Base-by-base conservation (phyloP, 441 rosid species). In the Theobroma grandiflorum region DNA sequence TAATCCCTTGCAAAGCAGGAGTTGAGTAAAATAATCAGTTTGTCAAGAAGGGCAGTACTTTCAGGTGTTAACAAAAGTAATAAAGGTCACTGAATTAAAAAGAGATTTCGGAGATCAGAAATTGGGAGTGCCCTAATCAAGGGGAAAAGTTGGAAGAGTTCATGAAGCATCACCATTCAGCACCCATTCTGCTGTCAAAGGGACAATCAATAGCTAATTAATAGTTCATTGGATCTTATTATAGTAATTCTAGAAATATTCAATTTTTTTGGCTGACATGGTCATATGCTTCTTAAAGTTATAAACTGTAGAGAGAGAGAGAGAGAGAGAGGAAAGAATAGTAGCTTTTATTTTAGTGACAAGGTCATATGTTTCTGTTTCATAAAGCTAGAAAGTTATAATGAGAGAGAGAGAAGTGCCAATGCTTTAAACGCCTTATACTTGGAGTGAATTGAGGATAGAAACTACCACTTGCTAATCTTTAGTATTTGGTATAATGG, bases 251-350 rank as follows among this genome's bases (percentile, higher is more conserved):
- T 80, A 35, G 66, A 42, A 55, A 40, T 57, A n/a, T 40, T 76
- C 78, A 75, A 57, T 7, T 18, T 1, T 20, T 49, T 76, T 76
- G 58, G 82, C 86, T 87, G 86, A 82, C 86, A 82, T 73, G 77
- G 82, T 75, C 88, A 85, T 89, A 79, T 82, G 89, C 88, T 85
- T 80, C 84, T 82, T 75, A 83, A 85, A 84, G 87, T 62, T 84
- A 75, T 76, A 82, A 83, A 88, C 55, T 38, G 61, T 65, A 78
- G 78, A 53, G 49, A 76, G 52, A 47, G 76, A 42, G 71, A 1
- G 3, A 22, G 33, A 42, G 35, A 55, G 18, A 57, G 49, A 45
- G 58, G 0, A 58, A 59, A 74, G 67, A 57, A 37, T 78, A 67
- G 18, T 40, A n/a, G 81, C 86, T 80, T 85, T 84, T 84, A 78